Conservation (phyloP, 1,284 basidiomycete genomes). For the Singerocomus rubriflavus region DNA sequence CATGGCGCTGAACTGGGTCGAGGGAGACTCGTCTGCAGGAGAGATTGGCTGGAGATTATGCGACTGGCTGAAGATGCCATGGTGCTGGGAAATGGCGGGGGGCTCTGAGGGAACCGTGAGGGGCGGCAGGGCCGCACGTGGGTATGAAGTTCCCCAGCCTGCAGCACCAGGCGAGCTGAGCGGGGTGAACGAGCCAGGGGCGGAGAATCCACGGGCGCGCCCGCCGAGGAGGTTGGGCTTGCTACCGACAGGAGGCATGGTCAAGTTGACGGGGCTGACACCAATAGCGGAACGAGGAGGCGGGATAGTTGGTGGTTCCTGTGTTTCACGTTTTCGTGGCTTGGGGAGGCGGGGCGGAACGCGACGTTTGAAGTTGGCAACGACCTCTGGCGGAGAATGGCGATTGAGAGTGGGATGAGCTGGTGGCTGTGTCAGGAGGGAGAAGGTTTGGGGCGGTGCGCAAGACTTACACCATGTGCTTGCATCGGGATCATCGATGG, state of each 20-base stretch:
- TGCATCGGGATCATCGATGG: constrained; percentile 88
- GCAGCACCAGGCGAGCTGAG: constrained; percentile 52
- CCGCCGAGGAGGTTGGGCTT: constrained; percentile 44
- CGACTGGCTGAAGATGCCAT: constrained; percentile 51
- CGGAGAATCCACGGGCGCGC: constrained; percentile 74
- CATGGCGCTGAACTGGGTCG: constrained; percentile 56
- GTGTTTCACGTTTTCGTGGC: constrained; percentile 69
- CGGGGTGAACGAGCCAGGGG: constrained; percentile 72
- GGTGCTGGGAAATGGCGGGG: constrained; percentile 52
- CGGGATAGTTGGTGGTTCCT: constrained; percentile 59
- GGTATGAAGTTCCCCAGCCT: constrained; percentile 59
- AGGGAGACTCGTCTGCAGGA: constrained; percentile 62
- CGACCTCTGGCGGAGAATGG: constrained; percentile 80
- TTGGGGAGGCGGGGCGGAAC: constrained; percentile 88
- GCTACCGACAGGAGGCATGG: constrained; percentile 45
- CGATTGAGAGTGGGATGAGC: constrained; percentile 87
- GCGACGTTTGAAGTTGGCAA: constrained; percentile 88
- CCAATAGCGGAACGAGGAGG: constrained; percentile 70
- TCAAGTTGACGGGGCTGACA: constrained; percentile 58
- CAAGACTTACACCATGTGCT: constrained; percentile 84
- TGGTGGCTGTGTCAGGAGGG: constrained; percentile 35
- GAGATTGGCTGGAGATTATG: constrained; percentile 64
- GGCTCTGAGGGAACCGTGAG: constrained; percentile 75
- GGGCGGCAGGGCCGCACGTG: constrained; percentile 68
- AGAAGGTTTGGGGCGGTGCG: constrained; percentile 16